Evolutionary conservation across 2,329 filamentous ascomycete species (phyloP).

Genomic region (Fusarium sp.): DNA sequence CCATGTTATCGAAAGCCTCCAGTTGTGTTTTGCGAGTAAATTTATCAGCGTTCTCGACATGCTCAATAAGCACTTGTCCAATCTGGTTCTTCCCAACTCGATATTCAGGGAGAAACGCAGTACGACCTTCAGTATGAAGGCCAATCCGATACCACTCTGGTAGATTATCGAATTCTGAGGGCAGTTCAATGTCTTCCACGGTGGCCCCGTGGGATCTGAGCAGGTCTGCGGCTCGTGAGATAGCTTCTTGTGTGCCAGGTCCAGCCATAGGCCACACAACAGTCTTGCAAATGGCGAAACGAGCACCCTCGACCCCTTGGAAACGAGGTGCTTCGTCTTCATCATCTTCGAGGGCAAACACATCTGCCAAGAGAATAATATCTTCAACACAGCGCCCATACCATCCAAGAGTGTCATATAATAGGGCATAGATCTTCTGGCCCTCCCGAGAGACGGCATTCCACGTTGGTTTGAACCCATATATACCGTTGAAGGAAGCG

Average conservation of each 20-base stretch:
- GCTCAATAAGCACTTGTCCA: slow-evolving; percentile 57
- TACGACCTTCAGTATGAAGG: slow-evolving; percentile 65
- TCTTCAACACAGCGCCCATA: slow-evolving; percentile 70
- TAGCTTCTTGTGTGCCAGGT: slow-evolving; percentile 58
- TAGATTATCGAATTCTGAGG: slow-evolving; percentile 61
- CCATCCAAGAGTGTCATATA: slow-evolving; percentile 72
- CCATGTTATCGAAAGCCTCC: slow-evolving; percentile 65
- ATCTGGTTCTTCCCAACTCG: slow-evolving; percentile 61
- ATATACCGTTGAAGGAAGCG: slow-evolving; percentile 75
- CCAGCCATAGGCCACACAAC: slow-evolving; percentile 65
- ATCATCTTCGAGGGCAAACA: slow-evolving; percentile 65
- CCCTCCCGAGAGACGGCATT: slow-evolving; percentile 72
- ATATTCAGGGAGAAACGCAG: slow-evolving; percentile 68
- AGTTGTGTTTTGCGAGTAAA: slow-evolving; percentile 63
- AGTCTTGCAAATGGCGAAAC: slow-evolving; percentile 68
- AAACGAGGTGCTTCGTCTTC: slow-evolving; percentile 53
- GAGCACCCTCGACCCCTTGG: slow-evolving; percentile 60
- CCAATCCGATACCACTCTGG: slow-evolving; percentile 66
- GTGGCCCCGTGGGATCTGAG: slow-evolving; percentile 62
- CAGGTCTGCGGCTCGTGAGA: slow-evolving; percentile 56
- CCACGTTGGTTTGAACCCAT: slow-evolving; percentile 76
- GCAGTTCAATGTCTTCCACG: slow-evolving; percentile 68
- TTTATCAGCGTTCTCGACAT: slow-evolving; percentile 63
- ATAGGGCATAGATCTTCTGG: slow-evolving; percentile 68
- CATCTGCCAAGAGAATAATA: slow-evolving; percentile 66